These are phyloP conservation scores for Saccharomyces hybrid DNA, from an alignment of 1,139 yeast genomes.

Conservation along the genomic window DNA sequence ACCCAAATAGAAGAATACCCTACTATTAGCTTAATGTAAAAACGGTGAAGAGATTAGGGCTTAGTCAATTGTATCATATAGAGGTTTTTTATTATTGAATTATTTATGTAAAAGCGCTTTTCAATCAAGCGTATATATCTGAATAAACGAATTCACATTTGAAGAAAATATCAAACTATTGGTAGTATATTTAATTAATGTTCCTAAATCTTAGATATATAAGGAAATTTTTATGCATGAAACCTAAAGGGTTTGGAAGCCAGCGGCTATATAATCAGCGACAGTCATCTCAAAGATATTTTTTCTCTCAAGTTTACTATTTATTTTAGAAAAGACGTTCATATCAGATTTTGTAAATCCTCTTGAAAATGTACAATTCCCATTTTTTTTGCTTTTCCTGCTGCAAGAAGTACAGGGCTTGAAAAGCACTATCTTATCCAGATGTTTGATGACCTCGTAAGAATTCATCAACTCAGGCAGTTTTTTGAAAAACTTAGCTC, in stretches of 20 bases:
- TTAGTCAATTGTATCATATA: background rate
- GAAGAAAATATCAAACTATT: background rate
- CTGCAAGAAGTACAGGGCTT: constrained; percentile 25
- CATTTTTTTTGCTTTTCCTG: constrained; percentile 8
- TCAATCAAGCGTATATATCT: background rate
- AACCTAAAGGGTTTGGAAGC: constrained; percentile 13
- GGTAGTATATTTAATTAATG: background rate
- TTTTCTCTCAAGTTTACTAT: constrained; percentile 14
- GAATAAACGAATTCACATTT: background rate
- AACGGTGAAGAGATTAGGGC: background rate
- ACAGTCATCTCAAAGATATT: constrained; percentile 23
- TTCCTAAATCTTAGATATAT: background rate
- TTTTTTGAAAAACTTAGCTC: constrained; percentile 10
- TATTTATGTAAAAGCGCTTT: background rate
- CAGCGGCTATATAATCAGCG: constrained; percentile 23
- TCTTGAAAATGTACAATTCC: constrained; percentile 23
- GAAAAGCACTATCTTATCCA: constrained; percentile 28
- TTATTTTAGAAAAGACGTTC: constrained; percentile 21
- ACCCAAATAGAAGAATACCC: constrained; percentile 37
- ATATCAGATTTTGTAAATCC: constrained; percentile 30
- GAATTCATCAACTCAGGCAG: constrained; percentile 5
- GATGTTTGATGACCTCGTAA: constrained; percentile 19
- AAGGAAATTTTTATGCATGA: background rate
- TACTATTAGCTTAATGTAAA: background rate
- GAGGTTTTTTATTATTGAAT: background rate